Base-by-base conservation (phyloP, 495 filamentous ascomycete species). In the Trichodelitschia bisporula region DNA sequence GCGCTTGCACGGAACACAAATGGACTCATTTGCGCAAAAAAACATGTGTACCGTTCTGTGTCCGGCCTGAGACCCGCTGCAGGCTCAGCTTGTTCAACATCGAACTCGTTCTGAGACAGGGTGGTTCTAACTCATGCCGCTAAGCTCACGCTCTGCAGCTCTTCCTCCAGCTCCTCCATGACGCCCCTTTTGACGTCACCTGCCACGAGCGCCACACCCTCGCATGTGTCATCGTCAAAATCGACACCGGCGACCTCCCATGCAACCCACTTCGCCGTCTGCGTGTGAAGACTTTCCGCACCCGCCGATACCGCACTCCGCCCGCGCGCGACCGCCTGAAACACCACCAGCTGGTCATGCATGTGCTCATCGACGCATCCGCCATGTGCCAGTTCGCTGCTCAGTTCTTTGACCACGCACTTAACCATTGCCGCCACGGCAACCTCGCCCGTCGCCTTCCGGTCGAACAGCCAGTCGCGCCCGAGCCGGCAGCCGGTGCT, bases 301-400 rank as follows among this genome's bases (percentile, higher is more conserved):
- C 20, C 30, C 10, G 32, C 25, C 13, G 37, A 18, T 6, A 40
- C 30, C 14, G 46, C 17, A 6, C 39, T 42, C 1, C 36, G 45
- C 1, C 68, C 69, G 21, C 61, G 47, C 8, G 65, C 72, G 26
- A 91, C 51, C 17, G 71, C 72, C 43, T 89, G 77, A 41, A 83
- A 89, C 2, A 86, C 58, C 1, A 83, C 64, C 29, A 89, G 40
- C 41, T 89, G 80, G 48, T 89, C 80, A 45, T 76, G 62, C 44
- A 83, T 62, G 40, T 67, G 54, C 42, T 66, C 61, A 45, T 89
- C 79, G 4, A 80, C 64, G 15, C 55, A 56, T 3, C 62, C 62
- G 0, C 58, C 59, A 25, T 51, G 45, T 5, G 42, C 36, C 4
- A 77, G 42, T 40, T 80, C 73, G 3, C 49, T 42, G 17, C 62